Percentiles rank a stretch among this genome's conserved stretches.
These are phyloP conservation scores for Chrysanthemum makinoi DNA, from an alignment of 129 eudicot species.

Conservation along the genomic window DNA sequence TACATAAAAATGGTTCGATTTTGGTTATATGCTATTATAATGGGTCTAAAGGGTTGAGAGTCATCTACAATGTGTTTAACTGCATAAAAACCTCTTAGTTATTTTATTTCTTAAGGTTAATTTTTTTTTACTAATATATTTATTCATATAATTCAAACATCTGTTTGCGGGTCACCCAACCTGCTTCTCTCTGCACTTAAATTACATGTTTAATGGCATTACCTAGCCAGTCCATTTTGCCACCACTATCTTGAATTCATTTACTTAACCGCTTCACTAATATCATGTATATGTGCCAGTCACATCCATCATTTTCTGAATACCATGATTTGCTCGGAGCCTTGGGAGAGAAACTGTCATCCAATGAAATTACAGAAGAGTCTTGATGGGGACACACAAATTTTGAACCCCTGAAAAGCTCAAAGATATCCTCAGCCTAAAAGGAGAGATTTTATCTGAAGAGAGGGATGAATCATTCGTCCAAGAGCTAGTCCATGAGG, in stretches of 20 bases:
- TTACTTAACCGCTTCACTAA: slow-evolving; percentile 2
- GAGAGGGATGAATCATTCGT: slow-evolving; percentile 14
- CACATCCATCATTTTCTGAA: slow-evolving; percentile 68
- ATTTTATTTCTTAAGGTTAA: neutral
- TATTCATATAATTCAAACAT: neutral
- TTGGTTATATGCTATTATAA: neutral
- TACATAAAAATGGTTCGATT: slow-evolving; percentile 5
- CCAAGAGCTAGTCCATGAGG: slow-evolving; percentile 20
- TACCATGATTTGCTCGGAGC: slow-evolving; percentile 85
- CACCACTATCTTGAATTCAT: neutral
- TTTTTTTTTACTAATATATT: neutral
- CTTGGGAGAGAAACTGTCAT: slow-evolving; percentile 71
- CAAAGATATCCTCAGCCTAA: slow-evolving; percentile 10
- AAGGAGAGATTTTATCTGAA: slow-evolving; percentile 21
- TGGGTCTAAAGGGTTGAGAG: slow-evolving; percentile 13
- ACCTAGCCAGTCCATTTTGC: neutral
- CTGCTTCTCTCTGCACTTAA: neutral
- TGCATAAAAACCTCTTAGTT: neutral
- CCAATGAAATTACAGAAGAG: slow-evolving; percentile 52
- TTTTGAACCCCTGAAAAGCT: neutral
- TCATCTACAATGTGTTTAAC: neutral
- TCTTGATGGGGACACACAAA: slow-evolving; percentile 30
- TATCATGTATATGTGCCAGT: slow-evolving; percentile 43
- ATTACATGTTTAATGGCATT: neutral
- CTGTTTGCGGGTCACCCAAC: neutral